A percentile compares a stretch with the other conserved stretches of the same genome.
phyloP scores from a whole-genome alignment of 2,329 filamentous ascomycete genomes.

The Colletotrichum paranaense region DNA sequence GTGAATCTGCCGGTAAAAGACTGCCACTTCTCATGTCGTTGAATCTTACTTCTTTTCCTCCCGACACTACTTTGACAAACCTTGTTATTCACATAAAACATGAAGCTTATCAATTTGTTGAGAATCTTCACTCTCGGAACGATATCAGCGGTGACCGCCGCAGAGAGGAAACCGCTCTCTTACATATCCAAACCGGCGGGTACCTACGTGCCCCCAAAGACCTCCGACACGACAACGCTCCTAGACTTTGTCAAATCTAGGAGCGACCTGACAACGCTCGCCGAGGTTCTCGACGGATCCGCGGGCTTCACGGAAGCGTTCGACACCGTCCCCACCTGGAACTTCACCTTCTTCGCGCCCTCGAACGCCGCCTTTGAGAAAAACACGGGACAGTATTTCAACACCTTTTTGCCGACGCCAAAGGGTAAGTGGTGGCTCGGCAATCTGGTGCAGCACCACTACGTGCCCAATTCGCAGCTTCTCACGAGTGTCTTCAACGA shows the following conservation, averaged over 20 bases:
- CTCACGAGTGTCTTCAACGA: conserved; percentile 37
- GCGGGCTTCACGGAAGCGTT: conserved; percentile 44
- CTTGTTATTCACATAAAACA: neutral
- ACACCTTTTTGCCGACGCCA: conserved; percentile 39
- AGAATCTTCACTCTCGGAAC: neutral
- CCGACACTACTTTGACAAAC: neutral
- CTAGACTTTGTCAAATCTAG: conserved; percentile 17
- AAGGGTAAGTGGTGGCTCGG: conserved; percentile 45
- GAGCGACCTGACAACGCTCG: conserved; percentile 1
- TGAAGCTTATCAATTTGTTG: neutral
- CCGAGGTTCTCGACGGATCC: conserved; percentile 2
- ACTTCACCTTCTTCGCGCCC: conserved; percentile 46
- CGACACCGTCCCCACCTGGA: conserved; percentile 40
- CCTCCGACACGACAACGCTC: neutral
- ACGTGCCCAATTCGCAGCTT: conserved; percentile 40
- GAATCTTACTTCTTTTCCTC: neutral
- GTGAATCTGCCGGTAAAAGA: neutral
- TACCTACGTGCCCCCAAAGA: neutral
- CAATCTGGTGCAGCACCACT: conserved; percentile 41
- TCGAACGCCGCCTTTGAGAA: conserved; percentile 43
- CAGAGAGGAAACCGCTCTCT: neutral
- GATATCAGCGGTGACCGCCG: neutral
- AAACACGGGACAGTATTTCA: conserved; percentile 42
- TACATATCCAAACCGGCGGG: conserved; percentile 12
- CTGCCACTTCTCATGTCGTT: neutral